These are phyloP conservation scores for Russula earlei DNA, from an alignment of 768 basidiomycete species.

Conservation along the genomic window DNA sequence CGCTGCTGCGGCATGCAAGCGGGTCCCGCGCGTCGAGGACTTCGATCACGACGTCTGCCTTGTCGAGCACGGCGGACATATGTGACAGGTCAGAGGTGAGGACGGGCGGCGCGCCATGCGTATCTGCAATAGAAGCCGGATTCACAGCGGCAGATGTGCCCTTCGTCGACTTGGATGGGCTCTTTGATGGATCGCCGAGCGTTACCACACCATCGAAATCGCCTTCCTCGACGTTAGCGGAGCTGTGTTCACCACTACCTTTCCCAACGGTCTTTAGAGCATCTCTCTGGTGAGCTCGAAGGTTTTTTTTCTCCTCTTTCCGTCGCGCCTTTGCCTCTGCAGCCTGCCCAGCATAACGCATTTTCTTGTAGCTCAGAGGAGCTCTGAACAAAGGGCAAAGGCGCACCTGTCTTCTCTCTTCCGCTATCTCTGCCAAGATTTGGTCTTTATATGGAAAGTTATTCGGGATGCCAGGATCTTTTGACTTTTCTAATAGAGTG, in stretches of 20 bases:
- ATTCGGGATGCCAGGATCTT: conserved; percentile 91
- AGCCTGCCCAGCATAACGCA: conserved; percentile 33
- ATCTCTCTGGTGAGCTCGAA: conserved; percentile 22
- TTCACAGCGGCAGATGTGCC: conserved; percentile 21
- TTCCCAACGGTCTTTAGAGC: conserved; percentile 15
- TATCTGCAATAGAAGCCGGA: conserved; percentile 28
- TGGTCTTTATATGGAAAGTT: conserved; percentile 92
- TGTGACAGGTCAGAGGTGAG: conserved; percentile 55
- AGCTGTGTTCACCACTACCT: conserved; percentile 20
- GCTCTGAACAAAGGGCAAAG: background rate
- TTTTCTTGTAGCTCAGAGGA: background rate
- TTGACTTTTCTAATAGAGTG: conserved; percentile 49
- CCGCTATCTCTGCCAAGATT: conserved; percentile 83
- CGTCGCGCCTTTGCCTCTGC: conserved; percentile 66
- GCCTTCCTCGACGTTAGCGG: conserved; percentile 25
- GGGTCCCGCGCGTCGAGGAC: conserved; percentile 86
- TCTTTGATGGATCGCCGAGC: conserved; percentile 18
- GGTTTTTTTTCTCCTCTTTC: conserved; percentile 55
- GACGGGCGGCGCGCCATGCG: conserved; percentile 51
- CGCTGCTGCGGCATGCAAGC: conserved; percentile 51
- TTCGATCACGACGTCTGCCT: conserved; percentile 70
- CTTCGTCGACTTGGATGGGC: conserved; percentile 1
- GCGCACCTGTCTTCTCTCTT: conserved; percentile 64
- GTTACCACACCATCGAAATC: conserved; percentile 39
- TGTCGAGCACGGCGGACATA: conserved; percentile 58